Conservation (phyloP, 2,329 filamentous ascomycete genomes). For the Botrytis hyacinthi region DNA sequence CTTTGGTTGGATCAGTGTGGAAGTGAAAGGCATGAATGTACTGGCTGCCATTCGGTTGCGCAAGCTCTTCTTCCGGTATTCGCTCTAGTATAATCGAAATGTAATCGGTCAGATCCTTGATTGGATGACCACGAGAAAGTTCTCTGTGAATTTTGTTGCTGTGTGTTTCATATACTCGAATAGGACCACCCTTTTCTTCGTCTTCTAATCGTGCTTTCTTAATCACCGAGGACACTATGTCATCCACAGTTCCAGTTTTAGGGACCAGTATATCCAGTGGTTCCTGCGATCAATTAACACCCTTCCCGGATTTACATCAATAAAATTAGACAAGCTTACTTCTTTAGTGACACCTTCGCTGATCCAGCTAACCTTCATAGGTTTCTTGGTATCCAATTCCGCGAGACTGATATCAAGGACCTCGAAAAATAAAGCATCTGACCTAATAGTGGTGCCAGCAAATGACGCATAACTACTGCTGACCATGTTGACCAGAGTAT, state of each 20-base stretch:
- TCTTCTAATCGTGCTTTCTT: conserved; percentile 79
- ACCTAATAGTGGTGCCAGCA: conserved; percentile 65
- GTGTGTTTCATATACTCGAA: conserved; percentile 81
- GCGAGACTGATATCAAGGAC: conserved; percentile 90
- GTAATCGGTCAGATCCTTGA: conserved; percentile 85
- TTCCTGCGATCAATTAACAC: conserved; percentile 54
- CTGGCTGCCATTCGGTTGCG: conserved; percentile 48
- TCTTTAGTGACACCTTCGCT: conserved; percentile 91
- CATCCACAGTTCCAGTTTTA: conserved; percentile 77
- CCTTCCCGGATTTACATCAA: conserved; percentile 16
- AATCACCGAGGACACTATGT: conserved; percentile 72
- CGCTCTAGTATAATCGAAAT: conserved; percentile 77
- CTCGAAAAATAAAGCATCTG: conserved; percentile 86
- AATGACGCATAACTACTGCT: conserved; percentile 71
- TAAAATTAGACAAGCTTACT: conserved; percentile 47
- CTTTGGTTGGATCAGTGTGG: conserved; percentile 80
- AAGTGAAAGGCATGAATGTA: conserved; percentile 86
- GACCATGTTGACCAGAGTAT: conserved; percentile 77
- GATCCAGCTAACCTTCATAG: conserved; percentile 77
- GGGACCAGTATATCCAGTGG: conserved; percentile 78
- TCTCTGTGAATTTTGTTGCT: conserved; percentile 81
- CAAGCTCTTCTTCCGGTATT: conserved; percentile 69
- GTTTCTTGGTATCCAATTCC: conserved; percentile 91
- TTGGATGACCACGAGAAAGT: conserved; percentile 65
- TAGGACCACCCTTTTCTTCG: conserved; percentile 64